phyloP scores from a whole-genome alignment of 768 basidiomycete species.

The Rhodocollybia butyracea region DNA sequence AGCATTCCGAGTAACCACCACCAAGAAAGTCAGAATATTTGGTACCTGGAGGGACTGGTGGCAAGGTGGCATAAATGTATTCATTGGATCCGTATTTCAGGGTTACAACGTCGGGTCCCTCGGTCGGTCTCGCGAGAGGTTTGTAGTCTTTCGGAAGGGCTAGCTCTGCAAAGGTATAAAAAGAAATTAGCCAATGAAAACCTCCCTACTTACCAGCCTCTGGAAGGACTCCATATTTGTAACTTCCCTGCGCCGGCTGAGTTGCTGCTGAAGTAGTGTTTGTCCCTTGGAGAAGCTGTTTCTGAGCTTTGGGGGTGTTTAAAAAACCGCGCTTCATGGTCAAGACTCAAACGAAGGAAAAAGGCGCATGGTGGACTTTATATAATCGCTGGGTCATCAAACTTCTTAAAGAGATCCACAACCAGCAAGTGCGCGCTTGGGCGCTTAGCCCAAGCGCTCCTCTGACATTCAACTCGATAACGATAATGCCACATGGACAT shows the following conservation, averaged over 20 bases:
- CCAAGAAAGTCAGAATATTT: background rate
- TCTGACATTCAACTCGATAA: background rate
- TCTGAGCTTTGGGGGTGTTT: background rate
- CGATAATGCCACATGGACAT: background rate
- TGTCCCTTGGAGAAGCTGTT: background rate
- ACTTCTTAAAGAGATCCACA: no score
- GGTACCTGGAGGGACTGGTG: background rate
- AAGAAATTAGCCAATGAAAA: no score
- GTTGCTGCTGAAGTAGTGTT: background rate
- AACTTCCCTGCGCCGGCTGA: background rate
- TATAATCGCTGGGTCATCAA: no score
- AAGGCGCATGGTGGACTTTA: no score
- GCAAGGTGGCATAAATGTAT: background rate
- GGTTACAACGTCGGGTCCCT: background rate
- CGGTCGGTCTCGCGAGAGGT: background rate
- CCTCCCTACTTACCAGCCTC: background rate
- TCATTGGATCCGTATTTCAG: background rate
- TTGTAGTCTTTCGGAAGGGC: background rate
- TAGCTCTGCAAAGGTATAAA: background rate
- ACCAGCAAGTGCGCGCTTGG: no score
- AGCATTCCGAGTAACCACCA: background rate
- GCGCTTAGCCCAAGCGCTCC: no score
- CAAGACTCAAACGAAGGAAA: no score
- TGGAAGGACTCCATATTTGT: background rate
- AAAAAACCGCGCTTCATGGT: conserved; percentile 4